Percentiles rank a stretch among this genome's conserved stretches.
Evolutionary conservation across 768 basidiomycete genomes (phyloP).

Genomic region (Mycena rosella): DNA sequence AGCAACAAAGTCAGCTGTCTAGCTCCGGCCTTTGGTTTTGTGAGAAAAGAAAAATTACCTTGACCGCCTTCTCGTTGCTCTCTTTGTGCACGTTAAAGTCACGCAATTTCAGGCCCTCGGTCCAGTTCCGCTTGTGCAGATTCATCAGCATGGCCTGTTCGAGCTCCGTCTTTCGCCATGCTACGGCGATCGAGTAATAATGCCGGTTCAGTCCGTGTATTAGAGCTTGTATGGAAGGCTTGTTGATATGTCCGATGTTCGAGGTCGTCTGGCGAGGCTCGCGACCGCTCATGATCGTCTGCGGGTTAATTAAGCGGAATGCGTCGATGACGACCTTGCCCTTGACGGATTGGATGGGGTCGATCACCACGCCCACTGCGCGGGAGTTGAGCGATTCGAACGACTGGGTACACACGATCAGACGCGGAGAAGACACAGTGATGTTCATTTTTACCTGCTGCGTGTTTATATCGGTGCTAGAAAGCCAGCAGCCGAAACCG

Average conservation of each 20-base stretch:
- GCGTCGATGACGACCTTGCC: conserved; percentile 99
- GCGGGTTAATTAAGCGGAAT: conserved; percentile 96
- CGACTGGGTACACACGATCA: conserved; percentile 67
- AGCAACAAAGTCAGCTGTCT: conserved; percentile 36
- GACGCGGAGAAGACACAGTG: conserved; percentile 8
- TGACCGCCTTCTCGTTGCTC: conserved; percentile 92
- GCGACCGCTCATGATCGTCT: conserved; percentile 88
- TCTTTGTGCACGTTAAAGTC: conserved; percentile 93
- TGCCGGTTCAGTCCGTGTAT: conserved; percentile 98
- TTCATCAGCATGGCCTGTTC: conserved; percentile 99
- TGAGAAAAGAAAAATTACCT: conserved; percentile 66
- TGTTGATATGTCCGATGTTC: conserved; percentile 98
- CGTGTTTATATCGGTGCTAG: conserved; percentile 98
- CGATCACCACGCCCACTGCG: conserved; percentile 97
- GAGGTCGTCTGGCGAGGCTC: conserved; percentile 98
- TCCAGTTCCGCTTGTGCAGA: conserved; percentile 99
- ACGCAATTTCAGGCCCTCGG: conserved; percentile 91
- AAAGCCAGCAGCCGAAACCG: conserved; percentile 99
- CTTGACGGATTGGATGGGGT: conserved; percentile 99
- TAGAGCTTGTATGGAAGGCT: conserved; percentile 98
- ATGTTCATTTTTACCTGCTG: conserved; percentile 76
- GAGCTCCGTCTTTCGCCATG: conserved; percentile 97
- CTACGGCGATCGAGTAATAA: conserved; percentile 98
- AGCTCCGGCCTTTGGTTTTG: not conserved
- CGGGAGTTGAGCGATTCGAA: conserved; percentile 95